Conservation (phyloP, 2,329 filamentous ascomycete species). For the Beauveria australis region DNA sequence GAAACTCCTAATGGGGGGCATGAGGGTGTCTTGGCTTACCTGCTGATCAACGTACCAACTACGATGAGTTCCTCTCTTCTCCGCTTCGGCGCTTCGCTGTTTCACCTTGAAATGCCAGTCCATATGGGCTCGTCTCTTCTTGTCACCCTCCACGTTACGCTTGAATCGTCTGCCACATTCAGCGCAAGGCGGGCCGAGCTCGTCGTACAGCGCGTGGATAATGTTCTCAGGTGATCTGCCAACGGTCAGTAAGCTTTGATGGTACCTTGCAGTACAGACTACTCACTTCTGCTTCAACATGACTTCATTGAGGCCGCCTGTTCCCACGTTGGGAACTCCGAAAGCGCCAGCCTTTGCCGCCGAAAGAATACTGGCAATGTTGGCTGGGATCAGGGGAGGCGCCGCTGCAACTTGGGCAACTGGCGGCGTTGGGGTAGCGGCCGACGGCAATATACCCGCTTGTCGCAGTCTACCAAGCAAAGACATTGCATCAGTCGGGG, state of each 20-base stretch:
- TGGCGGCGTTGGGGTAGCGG: slow-evolving; percentile 29
- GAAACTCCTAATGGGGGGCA: neutral
- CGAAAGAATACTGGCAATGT: slow-evolving; percentile 29
- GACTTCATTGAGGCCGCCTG: slow-evolving; percentile 37
- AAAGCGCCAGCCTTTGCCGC: slow-evolving; percentile 19
- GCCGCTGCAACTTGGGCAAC: slow-evolving; percentile 22
- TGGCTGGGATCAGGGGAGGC: slow-evolving; percentile 24
- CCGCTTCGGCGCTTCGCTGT: slow-evolving; percentile 76
- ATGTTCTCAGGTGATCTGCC: slow-evolving; percentile 59
- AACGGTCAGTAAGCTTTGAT: slow-evolving; percentile 12
- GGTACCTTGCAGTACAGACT: neutral
- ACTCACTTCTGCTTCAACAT: slow-evolving; percentile 65
- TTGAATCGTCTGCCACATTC: slow-evolving; percentile 87
- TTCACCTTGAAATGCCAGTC: slow-evolving; percentile 98
- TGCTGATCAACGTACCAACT: slow-evolving; percentile 92
- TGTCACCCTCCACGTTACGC: slow-evolving; percentile 66
- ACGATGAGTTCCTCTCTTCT: slow-evolving; percentile 78
- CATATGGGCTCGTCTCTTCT: slow-evolving; percentile 84
- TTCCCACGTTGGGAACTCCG: slow-evolving; percentile 15
- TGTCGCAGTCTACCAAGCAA: slow-evolving; percentile 60
- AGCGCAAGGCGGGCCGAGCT: slow-evolving; percentile 76
- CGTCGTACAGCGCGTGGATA: slow-evolving; percentile 67
- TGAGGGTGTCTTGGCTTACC: slow-evolving; percentile 38
- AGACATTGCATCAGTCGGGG: slow-evolving; percentile 42
- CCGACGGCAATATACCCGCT: slow-evolving; percentile 53